These are phyloP conservation scores for Kodamaea sagamina DNA, from an alignment of 805 yeast species.

Conservation along the genomic window DNA sequence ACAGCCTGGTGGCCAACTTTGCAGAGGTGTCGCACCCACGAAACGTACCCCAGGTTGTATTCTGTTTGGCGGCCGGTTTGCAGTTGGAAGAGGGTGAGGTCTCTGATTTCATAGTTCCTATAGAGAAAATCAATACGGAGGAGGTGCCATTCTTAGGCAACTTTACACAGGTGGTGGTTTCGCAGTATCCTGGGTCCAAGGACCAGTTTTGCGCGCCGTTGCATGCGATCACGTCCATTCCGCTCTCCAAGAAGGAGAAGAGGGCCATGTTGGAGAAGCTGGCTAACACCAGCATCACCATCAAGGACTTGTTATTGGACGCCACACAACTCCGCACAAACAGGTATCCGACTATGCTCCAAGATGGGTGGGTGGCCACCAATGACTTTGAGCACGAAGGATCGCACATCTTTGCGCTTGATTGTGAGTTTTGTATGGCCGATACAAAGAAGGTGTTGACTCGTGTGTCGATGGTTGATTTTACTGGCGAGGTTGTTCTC, in stretches of 20 bases:
- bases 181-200: constrained; percentile 67
- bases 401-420: constrained; percentile 73
- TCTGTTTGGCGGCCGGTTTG: constrained; percentile 68
- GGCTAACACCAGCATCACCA: constrained; percentile 38
- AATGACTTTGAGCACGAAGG: constrained; percentile 53
- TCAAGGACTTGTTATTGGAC: constrained; percentile 56
- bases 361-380: constrained; percentile 57
- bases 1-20: not conserved
- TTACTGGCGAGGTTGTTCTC: constrained; percentile 57
- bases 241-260: constrained; percentile 58
- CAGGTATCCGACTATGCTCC: constrained; percentile 55
- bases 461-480: constrained; percentile 73
- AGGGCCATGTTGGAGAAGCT: constrained; percentile 36
- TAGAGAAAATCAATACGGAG: constrained; percentile 11
- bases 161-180: constrained; percentile 49
- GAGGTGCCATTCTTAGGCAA: constrained; percentile 35
- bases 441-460: constrained; percentile 67
- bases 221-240: constrained; percentile 56
- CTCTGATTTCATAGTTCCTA: not conserved
- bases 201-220: constrained; percentile 55
- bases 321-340: constrained; percentile 49
- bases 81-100: constrained; percentile 2
- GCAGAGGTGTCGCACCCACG: constrained; percentile 21
- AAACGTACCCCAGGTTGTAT: constrained; percentile 54
- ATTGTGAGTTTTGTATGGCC: constrained; percentile 90